Base-by-base conservation (phyloP, 75 land plant genomes). In the Isoetes taiwanensis region DNA sequence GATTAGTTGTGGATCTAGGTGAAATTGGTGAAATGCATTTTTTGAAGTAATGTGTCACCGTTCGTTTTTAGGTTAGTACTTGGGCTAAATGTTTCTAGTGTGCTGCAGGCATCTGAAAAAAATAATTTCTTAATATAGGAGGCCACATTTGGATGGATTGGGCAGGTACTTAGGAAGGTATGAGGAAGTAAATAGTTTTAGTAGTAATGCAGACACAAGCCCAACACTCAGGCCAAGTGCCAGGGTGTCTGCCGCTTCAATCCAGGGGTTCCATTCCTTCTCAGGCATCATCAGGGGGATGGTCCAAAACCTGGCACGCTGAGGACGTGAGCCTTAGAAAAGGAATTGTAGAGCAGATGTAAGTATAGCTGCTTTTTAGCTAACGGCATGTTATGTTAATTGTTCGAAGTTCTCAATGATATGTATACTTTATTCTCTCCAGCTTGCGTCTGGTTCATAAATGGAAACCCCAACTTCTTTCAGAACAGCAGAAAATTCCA, bases 401-500 rank as follows among this genome's bases (percentile, higher is more conserved):
- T n/a, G 24, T 5, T 21, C n/a, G n/a, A n/a, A 63, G 21, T n/a
- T 24, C 28, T 52, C 39, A 50, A 32, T 28, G 30, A 37, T 32
- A 9, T 56, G 28, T 30, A 32, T 58, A 30, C 20, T 26, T 21
- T 20, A 29, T 43, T n/a, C n/a, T n/a, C n/a, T n/a, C 12, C 81
- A 78, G 78, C 41, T 42, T 32, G 38, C 64, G 34, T 26, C 43
- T 75, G 30, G 69, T 78, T 32, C 69, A 54, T 39, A 67, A 57
- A 42, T 60, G 70, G 24, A 64, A 54, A 39, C 68, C 61, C 23
- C 62, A 52, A 17, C 58, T 61, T 37, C 32, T 76, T 54, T 62
- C 54, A 57, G 86, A 79, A 34, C 67, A 66, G 59, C 66, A 40
- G n/a, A 77, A 58, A 61, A 38, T 86, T 19, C 62, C 65, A 2